Percentiles rank a stretch among this genome's conserved stretches.
Evolutionary conservation across 768 basidiomycete genomes (phyloP).

Genomic region (Rhizopogon roseolus): DNA sequence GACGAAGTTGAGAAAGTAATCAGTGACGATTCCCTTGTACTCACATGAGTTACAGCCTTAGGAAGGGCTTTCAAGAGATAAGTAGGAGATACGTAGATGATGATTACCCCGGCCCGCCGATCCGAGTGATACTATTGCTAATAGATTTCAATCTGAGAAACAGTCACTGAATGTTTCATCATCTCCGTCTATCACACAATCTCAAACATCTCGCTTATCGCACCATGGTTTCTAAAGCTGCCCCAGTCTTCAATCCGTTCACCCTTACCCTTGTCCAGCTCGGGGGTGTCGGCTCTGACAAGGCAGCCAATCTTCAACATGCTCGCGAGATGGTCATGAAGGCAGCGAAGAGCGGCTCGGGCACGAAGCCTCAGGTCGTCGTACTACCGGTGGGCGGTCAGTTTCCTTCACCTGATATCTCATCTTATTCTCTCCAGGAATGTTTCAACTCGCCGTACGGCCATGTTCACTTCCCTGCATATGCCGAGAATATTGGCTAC

Average conservation of each 20-base stretch:
- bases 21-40: neutral
- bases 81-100: no score
- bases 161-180: neutral
- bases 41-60: neutral
- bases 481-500: slow-evolving; percentile 77
- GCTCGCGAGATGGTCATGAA: slow-evolving; percentile 76
- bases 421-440: slow-evolving; percentile 44
- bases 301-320: slow-evolving; percentile 75
- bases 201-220: neutral
- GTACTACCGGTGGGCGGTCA: slow-evolving; percentile 68
- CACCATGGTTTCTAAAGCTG: slow-evolving; percentile 20
- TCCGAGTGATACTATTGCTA: neutral
- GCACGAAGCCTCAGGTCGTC: slow-evolving; percentile 66
- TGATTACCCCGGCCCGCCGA: neutral
- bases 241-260: slow-evolving; percentile 61
- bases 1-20: neutral
- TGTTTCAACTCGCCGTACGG: slow-evolving; percentile 89
- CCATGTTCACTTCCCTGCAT: slow-evolving; percentile 70
- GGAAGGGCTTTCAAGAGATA: neutral
- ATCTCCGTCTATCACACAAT: neutral
- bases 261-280: slow-evolving; percentile 88
- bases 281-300: slow-evolving; percentile 66
- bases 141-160: neutral
- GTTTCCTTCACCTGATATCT: neutral
- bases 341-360: slow-evolving; percentile 43